phyloP scores from a whole-genome alignment of 78 protist genomes.

The Pelomyxa schiedti region DNA sequence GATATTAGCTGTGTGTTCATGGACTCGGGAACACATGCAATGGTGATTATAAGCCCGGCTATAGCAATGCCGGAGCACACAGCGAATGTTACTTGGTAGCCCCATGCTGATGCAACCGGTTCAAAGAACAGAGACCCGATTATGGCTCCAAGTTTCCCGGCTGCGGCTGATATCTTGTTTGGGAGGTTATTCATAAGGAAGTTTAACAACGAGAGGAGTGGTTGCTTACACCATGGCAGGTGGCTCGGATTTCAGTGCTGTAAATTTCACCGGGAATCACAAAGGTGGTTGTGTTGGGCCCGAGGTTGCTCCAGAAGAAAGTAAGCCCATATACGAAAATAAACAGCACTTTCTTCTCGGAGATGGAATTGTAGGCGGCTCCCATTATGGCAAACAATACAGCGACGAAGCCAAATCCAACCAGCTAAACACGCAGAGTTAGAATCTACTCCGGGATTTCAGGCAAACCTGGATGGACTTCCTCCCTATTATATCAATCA shows the following conservation, averaged over 20 bases:
- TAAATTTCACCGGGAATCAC: slow-evolving; percentile 65
- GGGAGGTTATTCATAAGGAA: no score
- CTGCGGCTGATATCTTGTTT: slow-evolving; percentile 73
- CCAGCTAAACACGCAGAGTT: no score
- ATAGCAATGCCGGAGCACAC: no score
- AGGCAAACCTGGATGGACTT: slow-evolving; percentile 35
- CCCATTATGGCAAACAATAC: slow-evolving; percentile 35
- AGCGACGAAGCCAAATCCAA: slow-evolving; percentile 28
- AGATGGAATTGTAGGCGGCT: background rate
- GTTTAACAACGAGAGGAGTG: no score
- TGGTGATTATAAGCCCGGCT: no score
- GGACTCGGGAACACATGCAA: no score
- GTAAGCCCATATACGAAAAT: slow-evolving; percentile 61
- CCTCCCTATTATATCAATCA: slow-evolving; percentile 26
- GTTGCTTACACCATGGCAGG: slow-evolving; percentile 15
- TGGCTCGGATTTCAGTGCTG: slow-evolving; percentile 57
- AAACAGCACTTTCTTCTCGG: slow-evolving; percentile 20
- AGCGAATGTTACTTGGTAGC: no score
- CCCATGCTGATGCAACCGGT: no score
- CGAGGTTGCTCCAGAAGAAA: slow-evolving; percentile 72
- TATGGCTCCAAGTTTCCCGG: slow-evolving; percentile 75
- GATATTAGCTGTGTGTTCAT: no score
- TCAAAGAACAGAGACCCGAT: slow-evolving; percentile 48
- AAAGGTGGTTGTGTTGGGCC: slow-evolving; percentile 84
- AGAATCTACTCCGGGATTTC: no score